Evolutionary conservation across 495 filamentous ascomycete species (phyloP), one percentile per base, ranked within the genome.

Genomic region (Neurospora terricola): DNA sequence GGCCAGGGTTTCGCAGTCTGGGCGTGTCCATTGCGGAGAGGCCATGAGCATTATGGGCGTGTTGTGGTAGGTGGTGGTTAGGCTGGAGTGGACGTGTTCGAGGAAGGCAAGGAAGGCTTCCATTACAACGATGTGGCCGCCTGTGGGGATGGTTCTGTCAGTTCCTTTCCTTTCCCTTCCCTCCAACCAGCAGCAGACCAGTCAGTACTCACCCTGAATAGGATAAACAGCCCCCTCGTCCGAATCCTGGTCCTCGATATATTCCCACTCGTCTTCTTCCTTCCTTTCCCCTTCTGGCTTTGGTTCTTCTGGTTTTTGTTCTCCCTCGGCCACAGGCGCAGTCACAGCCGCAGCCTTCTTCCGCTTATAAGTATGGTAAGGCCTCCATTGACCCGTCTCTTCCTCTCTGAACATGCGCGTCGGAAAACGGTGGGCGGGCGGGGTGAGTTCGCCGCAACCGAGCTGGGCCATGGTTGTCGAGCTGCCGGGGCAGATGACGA

Each of bases 351-450:
- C 83, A 72, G 85, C 81, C 80, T 90, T 92, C 79, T 86, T 87
- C 36, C 87, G 84, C 83, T 92, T 91, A 76, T 89, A 91, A 10
- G 96, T 90, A 78, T 91, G 92, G 77, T 91, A 90, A 12, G 94
- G 94, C 75, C 94, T 92, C 84, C 87, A 99, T 78, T 95, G 90
- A 59, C 91, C 91, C 75, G 86, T 84, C 72, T 92, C 91, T 68
- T 93, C 89, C 36, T 90, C 92, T 5, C 89, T 89, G 80, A 98
- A 99, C 94, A 99, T 96, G 84, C 96, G 91, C 77, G 94, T 97
- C 21, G 91, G 89, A 76, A 98, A 87, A 75, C 93, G 91, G 79
- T 91, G 85, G 68, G 88, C 87, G 30, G 96, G 92, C 7, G 94
- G 95, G 11, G 93, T 95, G 78, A 97, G 94, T 83, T 99, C 96